Base-by-base conservation (phyloP, 106 monocot genomes). In the Triglochin maritima region DNA sequence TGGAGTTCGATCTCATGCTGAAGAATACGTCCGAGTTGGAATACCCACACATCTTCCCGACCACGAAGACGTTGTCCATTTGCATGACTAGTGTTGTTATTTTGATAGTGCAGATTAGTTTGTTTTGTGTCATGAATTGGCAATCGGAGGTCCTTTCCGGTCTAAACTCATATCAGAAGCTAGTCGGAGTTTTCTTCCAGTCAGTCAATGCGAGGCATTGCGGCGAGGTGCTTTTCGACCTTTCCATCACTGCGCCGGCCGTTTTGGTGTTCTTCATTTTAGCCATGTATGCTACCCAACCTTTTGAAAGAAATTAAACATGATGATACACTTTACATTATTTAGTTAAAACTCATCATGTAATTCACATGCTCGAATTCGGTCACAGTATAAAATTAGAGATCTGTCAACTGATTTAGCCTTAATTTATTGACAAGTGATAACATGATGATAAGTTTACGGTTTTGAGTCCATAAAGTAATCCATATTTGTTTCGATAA, bases 271-370 rank as follows among this genome's bases (percentile, higher is more conserved):
- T 92, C 4, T 88, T 52, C 60, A 59, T 85, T 10, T 65, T 83
- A 0, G 82, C 85, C 87, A 92, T 92, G 92, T 92, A 52, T 60
- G 82, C 69, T n/a, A n/a, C n/a, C n/a, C n/a, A n/a, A n/a, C n/a
- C n/a, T n/a, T n/a, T n/a, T n/a, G n/a, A n/a, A n/a, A n/a, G n/a
- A n/a, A n/a, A n/a, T n/a, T n/a, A n/a, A n/a, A n/a, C n/a, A n/a
- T n/a, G n/a, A n/a, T n/a, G n/a, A n/a, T n/a, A n/a, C n/a, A n/a
- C n/a, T n/a, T n/a, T n/a, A n/a, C n/a, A n/a, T n/a, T n/a, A n/a
- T n/a, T n/a, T n/a, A n/a, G n/a, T n/a, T n/a, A n/a, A n/a, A n/a
- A n/a, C n/a, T n/a, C n/a, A n/a, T n/a, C n/a, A n/a, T n/a, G n/a
- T n/a, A n/a, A n/a, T n/a, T n/a, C n/a, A n/a, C n/a, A n/a, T n/a